Conservation (phyloP, 495 filamentous ascomycete genomes). For the Patellaria atrata region DNA sequence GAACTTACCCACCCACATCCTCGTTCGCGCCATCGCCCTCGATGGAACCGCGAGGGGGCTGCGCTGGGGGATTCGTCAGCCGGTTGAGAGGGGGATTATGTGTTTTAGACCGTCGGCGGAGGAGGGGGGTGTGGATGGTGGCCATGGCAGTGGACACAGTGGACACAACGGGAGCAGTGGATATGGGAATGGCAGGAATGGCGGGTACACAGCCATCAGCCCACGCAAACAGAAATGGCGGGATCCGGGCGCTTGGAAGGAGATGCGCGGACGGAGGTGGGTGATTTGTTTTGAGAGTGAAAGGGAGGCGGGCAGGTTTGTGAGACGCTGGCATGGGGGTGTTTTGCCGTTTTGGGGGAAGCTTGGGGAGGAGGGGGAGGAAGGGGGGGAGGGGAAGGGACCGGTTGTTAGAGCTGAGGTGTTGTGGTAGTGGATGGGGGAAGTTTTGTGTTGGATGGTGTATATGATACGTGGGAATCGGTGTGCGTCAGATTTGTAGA, state of each 20-base stretch:
- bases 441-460: background rate
- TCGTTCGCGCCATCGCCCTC: too few species aligned
- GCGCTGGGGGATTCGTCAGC: too few species aligned
- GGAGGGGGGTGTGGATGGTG: background rate
- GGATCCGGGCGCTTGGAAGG: background rate
- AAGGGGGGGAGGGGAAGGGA: conserved; percentile 14
- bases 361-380: background rate
- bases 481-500: too few species aligned
- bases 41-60: too few species aligned
- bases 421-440: conserved; percentile 10
- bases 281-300: conserved; percentile 22
- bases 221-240: too few species aligned
- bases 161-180: background rate
- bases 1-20: too few species aligned
- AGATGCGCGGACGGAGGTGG: conserved; percentile 10
- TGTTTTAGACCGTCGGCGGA: background rate
- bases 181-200: conserved; percentile 11
- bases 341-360: conserved; percentile 10
- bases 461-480: conserved; percentile 4
- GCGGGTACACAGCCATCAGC: conserved; percentile 8
- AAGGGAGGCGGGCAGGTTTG: conserved; percentile 22
- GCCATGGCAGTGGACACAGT: background rate
- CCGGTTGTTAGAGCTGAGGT: conserved; percentile 13
- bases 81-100: too few species aligned
- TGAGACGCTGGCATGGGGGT: conserved; percentile 20